Percentiles rank a stretch among this genome's conserved stretches.
These are phyloP conservation scores for Chalciporus sphaerocephalus DNA, from an alignment of 768 basidiomycete species.

Conservation along the genomic window DNA sequence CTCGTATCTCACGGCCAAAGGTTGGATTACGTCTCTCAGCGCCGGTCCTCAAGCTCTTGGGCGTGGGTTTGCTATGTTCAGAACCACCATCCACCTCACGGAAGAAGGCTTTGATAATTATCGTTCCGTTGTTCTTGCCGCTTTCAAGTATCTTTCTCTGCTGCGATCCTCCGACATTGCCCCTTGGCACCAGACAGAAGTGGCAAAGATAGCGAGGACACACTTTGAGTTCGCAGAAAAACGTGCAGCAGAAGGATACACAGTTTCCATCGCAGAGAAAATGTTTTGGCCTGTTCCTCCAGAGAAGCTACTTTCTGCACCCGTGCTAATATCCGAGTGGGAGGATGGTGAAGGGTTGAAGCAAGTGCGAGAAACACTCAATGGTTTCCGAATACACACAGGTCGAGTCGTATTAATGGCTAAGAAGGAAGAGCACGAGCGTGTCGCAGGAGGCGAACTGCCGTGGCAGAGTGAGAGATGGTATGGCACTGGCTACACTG, in stretches of 20 bases:
- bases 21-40: constrained; percentile 76
- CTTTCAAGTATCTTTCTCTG: constrained; percentile 77
- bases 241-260: constrained; percentile 73
- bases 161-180: constrained; percentile 59
- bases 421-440: constrained; percentile 56
- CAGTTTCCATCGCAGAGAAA: constrained; percentile 65
- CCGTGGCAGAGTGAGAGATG: constrained; percentile 80
- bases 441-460: constrained; percentile 46
- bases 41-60: constrained; percentile 67
- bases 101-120: constrained; percentile 81
- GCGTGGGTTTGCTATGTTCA: constrained; percentile 87
- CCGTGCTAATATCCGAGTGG: constrained; percentile 72
- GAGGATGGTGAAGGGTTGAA: constrained; percentile 45
- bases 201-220: constrained; percentile 62
- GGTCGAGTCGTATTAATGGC: constrained; percentile 76
- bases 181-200: constrained; percentile 71
- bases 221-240: constrained; percentile 89
- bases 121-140: constrained; percentile 58
- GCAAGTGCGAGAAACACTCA: constrained; percentile 60
- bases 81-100: constrained; percentile 76
- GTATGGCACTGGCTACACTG: constrained; percentile 86
- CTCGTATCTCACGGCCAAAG: constrained; percentile 84
- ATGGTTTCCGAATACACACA: constrained; percentile 51
- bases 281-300: constrained; percentile 81
- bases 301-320: constrained; percentile 68